phyloP scores from a whole-genome alignment of 2,329 filamentous ascomycete genomes.

The Neobulgaria alba region DNA sequence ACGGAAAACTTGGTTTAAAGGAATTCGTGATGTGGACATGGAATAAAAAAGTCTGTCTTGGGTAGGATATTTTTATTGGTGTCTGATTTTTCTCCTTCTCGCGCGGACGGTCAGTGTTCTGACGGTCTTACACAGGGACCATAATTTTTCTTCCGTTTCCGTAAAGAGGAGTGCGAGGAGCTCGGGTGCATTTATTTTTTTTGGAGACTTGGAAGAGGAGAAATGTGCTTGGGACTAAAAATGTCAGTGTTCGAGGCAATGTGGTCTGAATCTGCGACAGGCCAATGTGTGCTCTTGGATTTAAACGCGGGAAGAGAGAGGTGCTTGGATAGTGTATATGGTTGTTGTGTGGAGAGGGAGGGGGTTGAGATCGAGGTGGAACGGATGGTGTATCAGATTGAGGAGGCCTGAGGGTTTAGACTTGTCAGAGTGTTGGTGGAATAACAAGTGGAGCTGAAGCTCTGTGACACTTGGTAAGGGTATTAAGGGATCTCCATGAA shows the following conservation, averaged over 20 bases:
- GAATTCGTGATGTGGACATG: constrained; percentile 30
- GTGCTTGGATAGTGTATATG: neutral
- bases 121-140: neutral
- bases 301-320: neutral
- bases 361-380: neutral
- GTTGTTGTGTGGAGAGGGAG: neutral
- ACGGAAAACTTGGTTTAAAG: constrained; percentile 18
- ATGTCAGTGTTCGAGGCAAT: no score
- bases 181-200: neutral
- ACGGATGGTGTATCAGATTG: neutral
- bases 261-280: neutral
- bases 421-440: neutral
- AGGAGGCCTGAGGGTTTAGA: neutral
- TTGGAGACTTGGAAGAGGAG: neutral
- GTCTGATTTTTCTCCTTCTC: no score
- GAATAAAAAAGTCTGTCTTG: neutral
- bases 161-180: neutral
- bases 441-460: neutral
- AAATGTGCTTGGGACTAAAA: no score
- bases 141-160: neutral
- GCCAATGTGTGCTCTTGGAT: neutral
- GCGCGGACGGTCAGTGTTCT: no score
- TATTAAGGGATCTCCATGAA: neutral
- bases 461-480: neutral
- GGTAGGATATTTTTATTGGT: neutral